Evolutionary conservation across 768 basidiomycete genomes (phyloP).

Genomic region (Leccinum broughii): DNA sequence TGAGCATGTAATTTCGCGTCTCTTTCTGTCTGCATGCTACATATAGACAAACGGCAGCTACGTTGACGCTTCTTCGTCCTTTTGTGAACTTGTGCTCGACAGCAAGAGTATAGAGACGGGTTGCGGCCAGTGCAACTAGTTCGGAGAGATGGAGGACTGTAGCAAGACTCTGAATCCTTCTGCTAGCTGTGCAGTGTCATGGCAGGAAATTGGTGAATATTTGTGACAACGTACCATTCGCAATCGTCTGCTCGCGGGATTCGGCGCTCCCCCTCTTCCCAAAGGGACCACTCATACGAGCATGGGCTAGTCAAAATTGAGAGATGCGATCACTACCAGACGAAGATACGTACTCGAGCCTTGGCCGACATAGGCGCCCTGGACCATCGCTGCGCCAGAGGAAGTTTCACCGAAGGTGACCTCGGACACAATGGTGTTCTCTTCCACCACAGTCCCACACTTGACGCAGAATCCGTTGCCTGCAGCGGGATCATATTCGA

Average conservation of each 20-base stretch:
- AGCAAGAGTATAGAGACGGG: conserved; percentile 88
- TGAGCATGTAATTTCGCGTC: conserved; percentile 93
- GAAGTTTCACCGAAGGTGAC: conserved; percentile 94
- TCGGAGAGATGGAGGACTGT: conserved; percentile 77
- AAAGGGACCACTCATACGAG: conserved; percentile 78
- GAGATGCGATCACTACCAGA: background rate
- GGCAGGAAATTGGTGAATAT: background rate
- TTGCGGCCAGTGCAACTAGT: conserved; percentile 76
- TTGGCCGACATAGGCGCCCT: conserved; percentile 89
- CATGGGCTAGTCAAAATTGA: conserved; percentile 55
- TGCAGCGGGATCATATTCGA: conserved; percentile 82
- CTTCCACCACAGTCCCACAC: conserved; percentile 90
- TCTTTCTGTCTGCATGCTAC: conserved; percentile 91
- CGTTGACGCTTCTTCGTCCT: conserved; percentile 88
- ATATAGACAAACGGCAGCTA: conserved; percentile 95
- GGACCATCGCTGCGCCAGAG: conserved; percentile 91
- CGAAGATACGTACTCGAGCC: conserved; percentile 72
- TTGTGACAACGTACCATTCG: conserved; percentile 61
- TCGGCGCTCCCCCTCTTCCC: conserved; percentile 78
- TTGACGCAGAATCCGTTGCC: conserved; percentile 83
- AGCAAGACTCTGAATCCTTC: conserved; percentile 82
- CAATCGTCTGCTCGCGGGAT: conserved; percentile 88
- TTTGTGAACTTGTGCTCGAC: conserved; percentile 94
- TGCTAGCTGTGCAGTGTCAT: conserved; percentile 54
- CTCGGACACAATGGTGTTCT: conserved; percentile 92